Conservation (phyloP, 768 basidiomycete genomes). For the Suillus subluteus region DNA sequence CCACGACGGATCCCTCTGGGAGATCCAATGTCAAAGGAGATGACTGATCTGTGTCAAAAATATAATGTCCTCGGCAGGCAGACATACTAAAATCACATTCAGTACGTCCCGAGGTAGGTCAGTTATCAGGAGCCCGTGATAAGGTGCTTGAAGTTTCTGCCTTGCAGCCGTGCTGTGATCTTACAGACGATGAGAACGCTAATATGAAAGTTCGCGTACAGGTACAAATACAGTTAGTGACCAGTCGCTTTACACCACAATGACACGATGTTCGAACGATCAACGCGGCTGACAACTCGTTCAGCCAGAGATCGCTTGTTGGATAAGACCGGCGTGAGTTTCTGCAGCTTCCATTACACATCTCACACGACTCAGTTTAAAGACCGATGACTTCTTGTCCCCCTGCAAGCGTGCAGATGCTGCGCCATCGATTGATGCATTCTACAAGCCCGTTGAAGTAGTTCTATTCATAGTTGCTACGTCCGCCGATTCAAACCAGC, state of each 20-base stretch:
- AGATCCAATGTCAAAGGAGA: slow-evolving; percentile 43
- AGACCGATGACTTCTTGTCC: background rate
- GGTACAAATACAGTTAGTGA: background rate
- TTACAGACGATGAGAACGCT: background rate
- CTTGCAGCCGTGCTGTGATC: background rate
- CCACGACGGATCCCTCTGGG: slow-evolving; percentile 20
- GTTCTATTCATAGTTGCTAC: background rate
- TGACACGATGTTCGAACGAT: background rate
- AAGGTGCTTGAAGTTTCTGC: slow-evolving; percentile 9
- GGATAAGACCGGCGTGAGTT: background rate
- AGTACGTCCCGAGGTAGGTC: slow-evolving; percentile 50
- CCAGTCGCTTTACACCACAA: background rate
- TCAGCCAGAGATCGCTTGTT: background rate
- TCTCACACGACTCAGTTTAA: background rate
- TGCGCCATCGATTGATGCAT: background rate
- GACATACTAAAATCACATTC: slow-evolving; percentile 32
- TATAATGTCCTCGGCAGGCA: slow-evolving; percentile 47
- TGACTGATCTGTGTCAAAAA: slow-evolving; percentile 36
- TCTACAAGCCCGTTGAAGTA: background rate
- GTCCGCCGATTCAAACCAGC: background rate
- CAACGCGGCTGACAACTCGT: background rate
- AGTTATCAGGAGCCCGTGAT: slow-evolving; percentile 27
- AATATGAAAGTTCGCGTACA: background rate
- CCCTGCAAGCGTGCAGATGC: background rate
- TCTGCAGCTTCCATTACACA: background rate